phyloP scores from a whole-genome alignment of 192 early-diverging fungal species.

The Coemansia sp. region DNA sequence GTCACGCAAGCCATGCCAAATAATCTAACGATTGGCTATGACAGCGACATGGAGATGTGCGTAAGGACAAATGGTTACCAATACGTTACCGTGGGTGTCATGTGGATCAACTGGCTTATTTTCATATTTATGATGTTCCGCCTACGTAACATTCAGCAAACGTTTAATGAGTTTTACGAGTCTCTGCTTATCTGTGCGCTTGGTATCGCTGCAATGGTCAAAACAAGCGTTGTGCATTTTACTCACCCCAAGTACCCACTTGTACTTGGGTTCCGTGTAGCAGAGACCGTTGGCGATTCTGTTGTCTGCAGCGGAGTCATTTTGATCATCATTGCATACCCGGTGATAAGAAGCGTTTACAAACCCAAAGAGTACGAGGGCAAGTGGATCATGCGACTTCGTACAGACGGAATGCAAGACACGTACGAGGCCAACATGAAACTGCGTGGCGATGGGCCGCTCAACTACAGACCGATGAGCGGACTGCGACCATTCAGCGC shows the following conservation, averaged over 20 bases:
- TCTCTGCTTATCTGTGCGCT: slow-evolving; percentile 13
- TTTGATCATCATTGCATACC: slow-evolving; percentile 16
- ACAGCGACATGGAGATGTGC: slow-evolving; percentile 14
- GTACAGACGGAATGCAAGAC: slow-evolving; percentile 11
- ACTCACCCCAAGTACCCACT: slow-evolving; percentile 12
- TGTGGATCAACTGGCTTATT: slow-evolving; percentile 27
- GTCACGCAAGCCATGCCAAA: background rate
- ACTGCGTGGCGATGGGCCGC: slow-evolving; percentile 5
- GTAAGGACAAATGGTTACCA: slow-evolving; percentile 9
- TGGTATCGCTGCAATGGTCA: slow-evolving; percentile 16
- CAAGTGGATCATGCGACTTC: slow-evolving; percentile 17
- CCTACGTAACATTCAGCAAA: slow-evolving; percentile 20
- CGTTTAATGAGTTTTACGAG: slow-evolving; percentile 25
- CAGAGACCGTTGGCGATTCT: slow-evolving; percentile 15
- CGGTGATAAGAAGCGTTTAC: slow-evolving; percentile 13
- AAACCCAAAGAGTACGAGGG: slow-evolving; percentile 14
- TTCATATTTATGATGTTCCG: slow-evolving; percentile 12
- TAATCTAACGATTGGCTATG: background rate
- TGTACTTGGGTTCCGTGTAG: slow-evolving; percentile 1
- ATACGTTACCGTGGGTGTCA: slow-evolving; percentile 9
- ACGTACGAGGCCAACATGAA: slow-evolving; percentile 11
- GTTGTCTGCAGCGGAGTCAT: slow-evolving; percentile 15
- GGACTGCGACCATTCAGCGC: background rate
- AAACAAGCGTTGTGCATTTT: slow-evolving; percentile 17
- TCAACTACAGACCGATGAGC: slow-evolving; percentile 7